A percentile compares a stretch with the other conserved stretches of the same genome.
phyloP scores from a whole-genome alignment of 169 alveolate species.

The Cryptosporidium bovis region DNA sequence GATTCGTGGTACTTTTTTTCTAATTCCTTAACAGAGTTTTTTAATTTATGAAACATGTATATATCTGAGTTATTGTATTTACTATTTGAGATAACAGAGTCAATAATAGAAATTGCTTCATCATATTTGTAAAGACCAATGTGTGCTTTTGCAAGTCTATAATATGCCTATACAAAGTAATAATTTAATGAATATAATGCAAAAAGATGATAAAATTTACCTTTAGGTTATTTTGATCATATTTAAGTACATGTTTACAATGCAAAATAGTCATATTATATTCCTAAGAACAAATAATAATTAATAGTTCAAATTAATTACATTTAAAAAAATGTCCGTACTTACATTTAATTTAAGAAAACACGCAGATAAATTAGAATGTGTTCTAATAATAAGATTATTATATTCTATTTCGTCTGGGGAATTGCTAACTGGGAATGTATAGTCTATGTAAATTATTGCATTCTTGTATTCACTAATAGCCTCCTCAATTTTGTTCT shows the following conservation, averaged over 20 bases:
- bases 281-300: slow-evolving; percentile 6
- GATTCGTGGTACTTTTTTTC: slow-evolving; percentile 47
- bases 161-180: slow-evolving; percentile 33
- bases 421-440: slow-evolving; percentile 39
- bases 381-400: slow-evolving; percentile 20
- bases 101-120: slow-evolving; percentile 36
- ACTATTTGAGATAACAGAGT: neutral
- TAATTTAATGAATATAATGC: neutral
- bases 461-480: slow-evolving; percentile 62
- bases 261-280: slow-evolving; percentile 37
- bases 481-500: slow-evolving; percentile 40
- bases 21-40: slow-evolving; percentile 5
- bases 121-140: slow-evolving; percentile 26
- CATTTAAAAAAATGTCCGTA: neutral
- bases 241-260: slow-evolving; percentile 48
- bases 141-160: slow-evolving; percentile 50
- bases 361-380: slow-evolving; percentile 55
- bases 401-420: slow-evolving; percentile 32
- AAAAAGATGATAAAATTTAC: slow-evolving; percentile 8
- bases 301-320: neutral
- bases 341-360: slow-evolving; percentile 48
- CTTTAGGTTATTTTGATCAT: slow-evolving; percentile 42
- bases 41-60: slow-evolving; percentile 20
- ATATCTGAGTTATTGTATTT: neutral
- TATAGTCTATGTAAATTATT: slow-evolving; percentile 62